phyloP scores from a whole-genome alignment of 1,284 basidiomycete species.

The Phaffia rhodozyma region DNA sequence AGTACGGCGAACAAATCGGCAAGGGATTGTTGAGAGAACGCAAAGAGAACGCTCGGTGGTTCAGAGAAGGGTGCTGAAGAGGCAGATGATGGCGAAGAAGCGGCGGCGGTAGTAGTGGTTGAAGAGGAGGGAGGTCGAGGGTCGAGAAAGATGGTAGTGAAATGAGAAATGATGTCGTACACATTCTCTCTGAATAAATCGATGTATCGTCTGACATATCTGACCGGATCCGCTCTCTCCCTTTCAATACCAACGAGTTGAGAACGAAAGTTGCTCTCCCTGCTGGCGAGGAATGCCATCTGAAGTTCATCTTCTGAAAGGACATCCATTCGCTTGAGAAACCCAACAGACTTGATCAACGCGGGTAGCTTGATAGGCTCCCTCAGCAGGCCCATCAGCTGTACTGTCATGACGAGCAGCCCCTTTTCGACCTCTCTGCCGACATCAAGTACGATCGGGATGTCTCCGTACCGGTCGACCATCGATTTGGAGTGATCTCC shows the following conservation, averaged over 20 bases:
- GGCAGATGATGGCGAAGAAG: slow-evolving; percentile 20
- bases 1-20: slow-evolving; percentile 42
- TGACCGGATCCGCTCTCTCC: slow-evolving; percentile 51
- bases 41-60: slow-evolving; percentile 44
- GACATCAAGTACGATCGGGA: slow-evolving; percentile 44
- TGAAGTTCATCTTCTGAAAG: slow-evolving; percentile 53
- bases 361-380: slow-evolving; percentile 79
- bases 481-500: slow-evolving; percentile 51
- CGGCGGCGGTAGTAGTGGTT: slow-evolving; percentile 11
- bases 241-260: slow-evolving; percentile 34
- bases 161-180: slow-evolving; percentile 82
- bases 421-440: slow-evolving; percentile 62
- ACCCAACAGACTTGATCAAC: slow-evolving; percentile 73
- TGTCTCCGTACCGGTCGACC: slow-evolving; percentile 36
- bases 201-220: slow-evolving; percentile 73
- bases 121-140: slow-evolving; percentile 24
- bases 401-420: slow-evolving; percentile 38
- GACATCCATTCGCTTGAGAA: slow-evolving; percentile 63
- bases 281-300: slow-evolving; percentile 53
- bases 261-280: slow-evolving; percentile 45
- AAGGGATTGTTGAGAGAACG: slow-evolving; percentile 44
- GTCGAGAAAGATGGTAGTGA: slow-evolving; percentile 76
- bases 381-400: slow-evolving; percentile 64
- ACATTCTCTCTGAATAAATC: slow-evolving; percentile 85
- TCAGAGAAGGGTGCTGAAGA: neutral